Conservation (phyloP, 768 basidiomycete species). For the Tephrocybe sp. region DNA sequence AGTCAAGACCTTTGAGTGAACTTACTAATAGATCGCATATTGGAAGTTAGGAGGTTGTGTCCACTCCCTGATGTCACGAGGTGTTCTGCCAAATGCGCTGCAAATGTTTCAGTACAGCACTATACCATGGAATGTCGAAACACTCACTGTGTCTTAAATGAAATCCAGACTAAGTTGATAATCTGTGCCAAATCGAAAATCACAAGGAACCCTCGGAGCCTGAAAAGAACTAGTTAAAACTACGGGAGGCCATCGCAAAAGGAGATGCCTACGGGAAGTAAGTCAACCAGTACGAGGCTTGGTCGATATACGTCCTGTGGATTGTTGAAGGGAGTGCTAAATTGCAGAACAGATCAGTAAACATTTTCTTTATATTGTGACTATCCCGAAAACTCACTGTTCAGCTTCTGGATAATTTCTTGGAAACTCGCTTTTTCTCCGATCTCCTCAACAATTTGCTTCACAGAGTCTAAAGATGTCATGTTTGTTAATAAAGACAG, state of each 20-base stretch:
- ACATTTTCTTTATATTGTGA: background rate
- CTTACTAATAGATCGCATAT: conserved; percentile 81
- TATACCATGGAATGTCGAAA: background rate
- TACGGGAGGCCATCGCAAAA: background rate
- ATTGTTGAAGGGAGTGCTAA: conserved; percentile 68
- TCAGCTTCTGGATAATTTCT: conserved; percentile 44
- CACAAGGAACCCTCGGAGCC: conserved; percentile 90
- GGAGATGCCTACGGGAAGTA: conserved; percentile 80
- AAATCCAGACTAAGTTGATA: conserved; percentile 82
- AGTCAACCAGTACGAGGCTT: conserved; percentile 90
- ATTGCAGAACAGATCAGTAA: background rate
- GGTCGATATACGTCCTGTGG: conserved; percentile 87
- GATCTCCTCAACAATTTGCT: conserved; percentile 40
- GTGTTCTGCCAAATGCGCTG: conserved; percentile 83
- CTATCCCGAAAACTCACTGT: conserved; percentile 32
- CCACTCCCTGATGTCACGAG: conserved; percentile 87
- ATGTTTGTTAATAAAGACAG: background rate
- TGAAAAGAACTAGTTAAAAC: conserved; percentile 22
- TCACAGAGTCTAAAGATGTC: conserved; percentile 34
- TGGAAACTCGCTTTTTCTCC: conserved; percentile 41
- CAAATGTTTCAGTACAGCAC: background rate
- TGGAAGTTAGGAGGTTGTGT: conserved; percentile 90
- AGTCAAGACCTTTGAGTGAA: conserved; percentile 12
- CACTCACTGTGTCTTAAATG: conserved; percentile 76
- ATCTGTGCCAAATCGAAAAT: conserved; percentile 97